These are phyloP conservation scores for Fusarium oligoseptatum DNA, from an alignment of 2,329 filamentous ascomycete genomes.

Conservation along the genomic window DNA sequence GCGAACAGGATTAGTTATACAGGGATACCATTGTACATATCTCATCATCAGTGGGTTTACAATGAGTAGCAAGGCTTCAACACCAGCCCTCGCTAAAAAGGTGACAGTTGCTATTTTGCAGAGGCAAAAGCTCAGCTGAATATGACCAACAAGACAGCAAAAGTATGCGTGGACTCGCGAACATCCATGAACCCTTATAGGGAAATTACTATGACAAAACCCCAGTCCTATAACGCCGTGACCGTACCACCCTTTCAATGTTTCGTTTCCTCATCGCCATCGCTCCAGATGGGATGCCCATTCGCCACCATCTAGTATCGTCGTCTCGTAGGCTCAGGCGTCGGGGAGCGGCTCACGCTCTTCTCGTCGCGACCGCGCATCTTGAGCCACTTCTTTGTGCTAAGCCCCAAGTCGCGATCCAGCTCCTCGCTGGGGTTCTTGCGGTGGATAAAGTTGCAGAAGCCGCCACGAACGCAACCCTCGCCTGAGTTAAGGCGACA, in stretches of 20 bases:
- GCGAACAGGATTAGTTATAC: slow-evolving; percentile 44
- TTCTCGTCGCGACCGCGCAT: slow-evolving; percentile 85
- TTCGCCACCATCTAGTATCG: slow-evolving; percentile 66
- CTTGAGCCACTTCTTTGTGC: slow-evolving; percentile 97
- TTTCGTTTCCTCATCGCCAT: slow-evolving; percentile 19
- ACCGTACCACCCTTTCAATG: slow-evolving; percentile 30
- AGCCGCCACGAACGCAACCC: slow-evolving; percentile 94
- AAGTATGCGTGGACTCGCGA: slow-evolving; percentile 36
- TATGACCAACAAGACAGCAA: slow-evolving; percentile 30
- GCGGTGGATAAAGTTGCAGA: slow-evolving; percentile 99
- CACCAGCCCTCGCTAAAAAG: slow-evolving; percentile 32
- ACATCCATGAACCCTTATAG: slow-evolving; percentile 33
- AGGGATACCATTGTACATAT: slow-evolving; percentile 44
- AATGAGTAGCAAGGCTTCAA: slow-evolving; percentile 47
- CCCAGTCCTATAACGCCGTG: slow-evolving; percentile 46
- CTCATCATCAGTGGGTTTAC: slow-evolving; percentile 42
- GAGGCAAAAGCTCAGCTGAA: slow-evolving; percentile 16
- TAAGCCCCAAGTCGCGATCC: slow-evolving; percentile 86
- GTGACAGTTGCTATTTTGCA: slow-evolving; percentile 27
- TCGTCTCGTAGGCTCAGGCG: slow-evolving; percentile 84
- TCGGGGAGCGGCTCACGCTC: slow-evolving; percentile 85
- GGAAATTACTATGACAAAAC: slow-evolving; percentile 37
- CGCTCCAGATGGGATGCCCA: slow-evolving; percentile 6
- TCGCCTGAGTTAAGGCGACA: slow-evolving; percentile 95
- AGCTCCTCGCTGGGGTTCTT: slow-evolving; percentile 94